Percentiles rank a stretch among this genome's conserved stretches.
Evolutionary conservation across 768 basidiomycete genomes (phyloP).

Genomic region (Xerocomellus dryophilus): DNA sequence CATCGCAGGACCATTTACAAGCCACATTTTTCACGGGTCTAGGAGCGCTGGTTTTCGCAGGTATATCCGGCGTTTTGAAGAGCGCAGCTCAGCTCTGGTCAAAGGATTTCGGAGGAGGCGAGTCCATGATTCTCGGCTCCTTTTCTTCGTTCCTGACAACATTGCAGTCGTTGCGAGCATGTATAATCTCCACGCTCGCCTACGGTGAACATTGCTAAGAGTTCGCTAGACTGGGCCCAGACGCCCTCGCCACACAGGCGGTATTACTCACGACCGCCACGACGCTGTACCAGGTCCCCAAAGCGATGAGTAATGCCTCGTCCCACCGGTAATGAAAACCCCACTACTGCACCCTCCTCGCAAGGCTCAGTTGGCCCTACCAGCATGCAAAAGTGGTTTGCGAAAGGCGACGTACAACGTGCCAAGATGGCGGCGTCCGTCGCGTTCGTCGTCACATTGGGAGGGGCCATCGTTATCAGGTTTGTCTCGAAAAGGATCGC

Average conservation of each 20-base stretch:
- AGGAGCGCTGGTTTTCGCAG: constrained; percentile 14
- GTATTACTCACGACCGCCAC: constrained; percentile 23
- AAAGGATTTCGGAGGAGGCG: constrained; percentile 28
- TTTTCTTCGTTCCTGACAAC: constrained; percentile 2
- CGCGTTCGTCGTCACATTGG: constrained; percentile 17
- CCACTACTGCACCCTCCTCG: not conserved
- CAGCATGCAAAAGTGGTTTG: constrained; percentile 25
- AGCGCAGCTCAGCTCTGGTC: constrained; percentile 30
- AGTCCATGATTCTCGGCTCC: not conserved
- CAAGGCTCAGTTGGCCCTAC: not conserved
- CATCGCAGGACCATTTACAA: not conserved
- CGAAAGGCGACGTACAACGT: constrained; percentile 15
- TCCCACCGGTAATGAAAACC: constrained; percentile 24
- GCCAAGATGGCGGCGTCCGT: constrained; percentile 19
- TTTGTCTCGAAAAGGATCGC: not conserved
- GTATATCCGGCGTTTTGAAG: constrained; percentile 20
- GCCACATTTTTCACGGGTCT: constrained; percentile 15
- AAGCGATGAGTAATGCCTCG: constrained; percentile 17
- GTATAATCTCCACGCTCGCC: constrained; percentile 10
- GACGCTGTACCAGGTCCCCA: constrained; percentile 25
- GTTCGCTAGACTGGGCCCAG: constrained; percentile 18
- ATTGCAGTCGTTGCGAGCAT: constrained; percentile 21
- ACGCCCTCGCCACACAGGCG: constrained; percentile 26
- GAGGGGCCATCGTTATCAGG: constrained; percentile 12
- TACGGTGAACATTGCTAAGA: constrained; percentile 4